Evolutionary conservation across 1,284 basidiomycete genomes (phyloP), one percentile per base, ranked within the genome.

Genomic region (Trichosporon faecale): DNA sequence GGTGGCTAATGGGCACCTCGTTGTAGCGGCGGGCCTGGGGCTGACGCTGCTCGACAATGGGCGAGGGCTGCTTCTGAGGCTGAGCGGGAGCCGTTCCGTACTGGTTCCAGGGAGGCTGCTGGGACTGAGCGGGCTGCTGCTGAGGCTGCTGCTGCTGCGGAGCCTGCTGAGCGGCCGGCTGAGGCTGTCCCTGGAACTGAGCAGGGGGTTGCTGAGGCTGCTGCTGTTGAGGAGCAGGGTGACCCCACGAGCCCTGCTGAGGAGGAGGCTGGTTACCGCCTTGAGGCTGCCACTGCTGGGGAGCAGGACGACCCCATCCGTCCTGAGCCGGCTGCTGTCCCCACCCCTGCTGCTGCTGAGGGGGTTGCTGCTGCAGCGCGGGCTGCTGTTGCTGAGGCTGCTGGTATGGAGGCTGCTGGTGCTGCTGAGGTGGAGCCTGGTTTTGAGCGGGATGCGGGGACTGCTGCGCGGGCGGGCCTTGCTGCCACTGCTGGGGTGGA

Each of bases 21-120:
- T 61, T 61, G 57, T 61, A 61, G 55, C 55, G 55, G 8, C 16
- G 21, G 7, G 21, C 23, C 31, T 61, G 57, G 16, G 57, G 14
- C 9, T 29, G 57, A 2, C 29, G 29, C 16, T 29, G 29, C 27
- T 29, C 57, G 3, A 9, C 27, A 33, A 18, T 29, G 11, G 57
- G 57, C 16, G 57, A 61, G 11, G 57, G 27, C 27, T 61, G 57
- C 57, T 61, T 21, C 27, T 31, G 57, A 7, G 27, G 57, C 18
- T 29, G 35, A 21, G 27, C 29, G 3, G 57, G 21, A 18, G 27
- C 21, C 11, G 27, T 5, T 3, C 27, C 29, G 57, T 61, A 61
- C 29, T 61, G 57, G 27, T 61, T 33, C 57, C 57, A 61, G 29
- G 57, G 57, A n/a, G 57, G 27, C 18, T 61, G 57, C 57, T 61